Evolutionary conservation across 2,329 filamentous ascomycete species (phyloP).

Genomic region (Gliomastix tumulicola): DNA sequence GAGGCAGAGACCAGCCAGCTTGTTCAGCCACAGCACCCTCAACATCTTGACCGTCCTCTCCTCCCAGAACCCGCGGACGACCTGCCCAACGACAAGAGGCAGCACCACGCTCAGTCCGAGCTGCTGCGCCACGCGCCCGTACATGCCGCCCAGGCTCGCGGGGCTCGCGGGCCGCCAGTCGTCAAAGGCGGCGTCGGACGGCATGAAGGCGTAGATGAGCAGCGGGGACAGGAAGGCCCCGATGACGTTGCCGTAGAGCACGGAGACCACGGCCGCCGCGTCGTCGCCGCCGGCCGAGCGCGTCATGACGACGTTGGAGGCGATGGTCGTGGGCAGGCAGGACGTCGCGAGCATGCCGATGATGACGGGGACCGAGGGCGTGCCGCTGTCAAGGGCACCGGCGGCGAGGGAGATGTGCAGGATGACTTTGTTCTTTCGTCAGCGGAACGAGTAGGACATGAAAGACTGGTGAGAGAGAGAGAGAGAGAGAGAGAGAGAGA

Average conservation of each 20-base stretch:
- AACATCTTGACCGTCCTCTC: slow-evolving; percentile 46
- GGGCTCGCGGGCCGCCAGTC: slow-evolving; percentile 46
- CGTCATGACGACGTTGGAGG: slow-evolving; percentile 70
- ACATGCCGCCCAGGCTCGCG: slow-evolving; percentile 52
- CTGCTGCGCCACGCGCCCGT: slow-evolving; percentile 60
- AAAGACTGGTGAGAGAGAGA: background rate
- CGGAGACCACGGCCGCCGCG: slow-evolving; percentile 59
- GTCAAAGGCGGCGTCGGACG: slow-evolving; percentile 43
- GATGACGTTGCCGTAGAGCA: slow-evolving; percentile 62
- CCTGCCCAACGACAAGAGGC: slow-evolving; percentile 56
- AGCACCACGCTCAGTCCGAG: slow-evolving; percentile 60
- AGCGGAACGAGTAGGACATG: background rate
- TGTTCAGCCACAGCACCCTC: slow-evolving; percentile 44
- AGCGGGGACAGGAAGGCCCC: slow-evolving; percentile 62
- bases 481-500: background rate
- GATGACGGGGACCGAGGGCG: slow-evolving; percentile 57
- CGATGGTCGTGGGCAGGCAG: slow-evolving; percentile 67
- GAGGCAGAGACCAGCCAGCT: slow-evolving; percentile 39
- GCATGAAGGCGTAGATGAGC: slow-evolving; percentile 55
- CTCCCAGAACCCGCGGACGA: slow-evolving; percentile 41
- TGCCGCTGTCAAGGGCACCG: slow-evolving; percentile 39
- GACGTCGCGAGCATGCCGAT: slow-evolving; percentile 61
- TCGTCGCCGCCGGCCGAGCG: slow-evolving; percentile 55
- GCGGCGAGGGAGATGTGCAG: slow-evolving; percentile 40
- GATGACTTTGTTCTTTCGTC: slow-evolving; percentile 21